Base-by-base conservation (phyloP, 2,329 filamentous ascomycete genomes). In the Penicillium italicum region DNA sequence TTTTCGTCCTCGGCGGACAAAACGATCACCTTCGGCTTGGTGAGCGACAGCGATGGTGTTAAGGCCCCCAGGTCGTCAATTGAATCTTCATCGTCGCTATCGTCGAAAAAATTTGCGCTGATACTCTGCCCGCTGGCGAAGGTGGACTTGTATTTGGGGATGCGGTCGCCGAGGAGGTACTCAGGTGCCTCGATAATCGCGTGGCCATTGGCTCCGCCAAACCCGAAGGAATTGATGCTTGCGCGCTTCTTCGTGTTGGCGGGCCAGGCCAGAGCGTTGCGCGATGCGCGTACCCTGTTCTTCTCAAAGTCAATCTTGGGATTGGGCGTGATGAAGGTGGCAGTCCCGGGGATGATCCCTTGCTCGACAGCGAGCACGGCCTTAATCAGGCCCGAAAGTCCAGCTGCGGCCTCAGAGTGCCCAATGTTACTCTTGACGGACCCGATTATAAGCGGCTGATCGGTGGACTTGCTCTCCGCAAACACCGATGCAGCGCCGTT, bases 221-320 rank as follows among this genome's bases (percentile, higher is more conserved):
- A 60, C 10, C 65, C 65, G 33, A 63, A 68, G 16, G 55, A 59
- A 44, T 62, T 66, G 10, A 68, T 44, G 14, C 55, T 55, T 2
- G 58, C 60, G 9, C 55, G 47, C n/a, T 10, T 24, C 16, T 9
- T 37, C n/a, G 18, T 36, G 16, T 9, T 36, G 8, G 16, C 33
- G 1, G 33, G 45, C 45, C 45, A 48, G 12, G 33, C 11, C 7
- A 37, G 7, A 10, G 9, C 12, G 4, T 18, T 12, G 12, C 31
- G 43, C 3, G 12, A 20, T 8, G 43, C n/a, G 5, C 14, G 16
- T 6, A 46, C 43, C 20, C 33, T 18, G 20, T 10, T 8, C 16
- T 24, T 16, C 8, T 34, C 45, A 14, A 48, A 48, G 12, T 36
- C 33, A 14, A 48, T 48, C 14, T 16, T 26, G 14, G 45, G 31